Percentiles rank a stretch among this genome's conserved stretches.
Evolutionary conservation across 768 basidiomycete species (phyloP).

Genomic region (Punctularia strigosozonata): DNA sequence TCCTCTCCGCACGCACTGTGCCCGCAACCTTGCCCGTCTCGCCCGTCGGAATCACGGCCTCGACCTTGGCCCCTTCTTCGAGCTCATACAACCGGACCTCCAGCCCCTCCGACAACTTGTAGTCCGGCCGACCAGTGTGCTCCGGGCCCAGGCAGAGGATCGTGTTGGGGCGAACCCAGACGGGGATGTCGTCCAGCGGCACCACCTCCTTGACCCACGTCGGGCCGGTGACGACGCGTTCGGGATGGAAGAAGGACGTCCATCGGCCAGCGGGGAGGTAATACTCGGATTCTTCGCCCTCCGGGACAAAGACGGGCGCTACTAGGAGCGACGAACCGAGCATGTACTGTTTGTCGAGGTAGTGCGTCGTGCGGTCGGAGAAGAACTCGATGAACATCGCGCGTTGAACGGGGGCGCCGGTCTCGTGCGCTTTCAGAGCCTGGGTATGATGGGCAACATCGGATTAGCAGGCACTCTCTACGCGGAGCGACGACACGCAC

Average conservation of each 20-base stretch:
- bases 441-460: slow-evolving; percentile 10
- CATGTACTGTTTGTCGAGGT: slow-evolving; percentile 51
- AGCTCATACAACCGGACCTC: slow-evolving; percentile 45
- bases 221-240: slow-evolving; percentile 44
- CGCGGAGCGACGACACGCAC: slow-evolving; percentile 19
- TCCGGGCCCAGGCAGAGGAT: slow-evolving; percentile 48
- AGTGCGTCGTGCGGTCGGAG: slow-evolving; percentile 45
- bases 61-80: slow-evolving; percentile 26
- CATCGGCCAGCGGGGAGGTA: slow-evolving; percentile 50
- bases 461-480: background rate
- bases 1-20: slow-evolving; percentile 23
- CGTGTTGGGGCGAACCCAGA: slow-evolving; percentile 50
- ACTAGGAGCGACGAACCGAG: slow-evolving; percentile 48
- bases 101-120: slow-evolving; percentile 36
- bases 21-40: slow-evolving; percentile 30
- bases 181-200: slow-evolving; percentile 51
- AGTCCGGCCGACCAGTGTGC: slow-evolving; percentile 43
- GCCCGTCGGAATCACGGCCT: slow-evolving; percentile 31
- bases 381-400: slow-evolving; percentile 61
- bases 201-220: slow-evolving; percentile 51
- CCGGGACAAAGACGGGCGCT: slow-evolving; percentile 47
- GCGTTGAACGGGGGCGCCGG: slow-evolving; percentile 46
- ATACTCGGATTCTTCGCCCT: slow-evolving; percentile 43
- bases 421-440: slow-evolving; percentile 39
- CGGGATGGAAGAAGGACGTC: slow-evolving; percentile 48